phyloP scores from a whole-genome alignment of 441 rosid species.

The Corymbia citriodora region DNA sequence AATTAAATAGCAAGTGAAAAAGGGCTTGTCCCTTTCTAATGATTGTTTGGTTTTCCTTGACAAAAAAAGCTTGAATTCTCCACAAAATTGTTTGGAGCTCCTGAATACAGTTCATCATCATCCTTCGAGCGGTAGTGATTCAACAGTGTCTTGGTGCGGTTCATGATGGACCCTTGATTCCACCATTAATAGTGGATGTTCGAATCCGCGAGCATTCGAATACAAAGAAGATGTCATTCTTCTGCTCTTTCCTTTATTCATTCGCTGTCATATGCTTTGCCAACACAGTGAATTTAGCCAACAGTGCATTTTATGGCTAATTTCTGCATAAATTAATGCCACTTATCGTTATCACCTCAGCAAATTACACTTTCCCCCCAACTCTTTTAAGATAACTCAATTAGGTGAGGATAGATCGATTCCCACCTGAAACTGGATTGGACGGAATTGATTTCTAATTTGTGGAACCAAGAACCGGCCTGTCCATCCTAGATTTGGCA shows the following conservation, averaged over 20 bases:
- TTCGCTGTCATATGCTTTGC: not conserved
- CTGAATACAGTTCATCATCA: not conserved
- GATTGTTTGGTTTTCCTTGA: not conserved
- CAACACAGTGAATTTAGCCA: not conserved
- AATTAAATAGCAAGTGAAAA: not conserved
- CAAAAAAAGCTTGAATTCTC: not conserved
- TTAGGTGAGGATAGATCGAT: not conserved
- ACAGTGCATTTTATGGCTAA: not conserved
- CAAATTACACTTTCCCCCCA: not conserved
- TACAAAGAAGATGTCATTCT: not conserved
- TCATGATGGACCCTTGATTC: not conserved
- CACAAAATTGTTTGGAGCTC: not conserved
- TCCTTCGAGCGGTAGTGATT: not conserved
- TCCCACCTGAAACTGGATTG: not conserved
- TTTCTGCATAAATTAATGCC: not conserved
- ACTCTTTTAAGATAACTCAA: not conserved
- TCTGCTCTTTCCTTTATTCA: not conserved
- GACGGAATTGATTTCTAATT: accelerated
- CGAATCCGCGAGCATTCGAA: not conserved
- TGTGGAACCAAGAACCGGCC: no score
- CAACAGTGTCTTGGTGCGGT: not conserved
- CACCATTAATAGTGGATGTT: not conserved
- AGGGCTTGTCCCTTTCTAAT: not conserved
- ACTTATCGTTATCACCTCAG: not conserved
- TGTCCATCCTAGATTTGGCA: accelerated